phyloP scores from a whole-genome alignment of 129 eudicot genomes.

The Apium graveolens region DNA sequence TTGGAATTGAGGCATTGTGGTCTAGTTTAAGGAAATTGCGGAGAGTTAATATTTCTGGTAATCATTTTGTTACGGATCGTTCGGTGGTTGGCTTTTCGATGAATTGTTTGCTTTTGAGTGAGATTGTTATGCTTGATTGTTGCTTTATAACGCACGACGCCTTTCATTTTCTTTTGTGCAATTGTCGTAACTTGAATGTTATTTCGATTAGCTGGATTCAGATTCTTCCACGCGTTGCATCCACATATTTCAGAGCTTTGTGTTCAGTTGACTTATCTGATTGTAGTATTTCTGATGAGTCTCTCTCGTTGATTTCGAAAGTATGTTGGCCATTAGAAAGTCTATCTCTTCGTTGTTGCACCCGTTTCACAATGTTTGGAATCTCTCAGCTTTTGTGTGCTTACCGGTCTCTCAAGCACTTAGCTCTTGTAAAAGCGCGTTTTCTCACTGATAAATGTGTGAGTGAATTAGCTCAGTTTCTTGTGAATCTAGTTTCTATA shows the following conservation, averaged over 20 bases:
- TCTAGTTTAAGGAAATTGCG: slow-evolving; percentile 29
- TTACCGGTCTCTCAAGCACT: slow-evolving; percentile 31
- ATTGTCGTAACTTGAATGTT: slow-evolving; percentile 24
- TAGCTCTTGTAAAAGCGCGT: slow-evolving; percentile 24
- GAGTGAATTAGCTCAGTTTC: slow-evolving; percentile 26
- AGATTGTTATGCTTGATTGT: slow-evolving; percentile 27
- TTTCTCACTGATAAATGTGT: slow-evolving; percentile 25
- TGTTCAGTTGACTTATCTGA: slow-evolving; percentile 26
- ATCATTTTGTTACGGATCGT: slow-evolving; percentile 37
- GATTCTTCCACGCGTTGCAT: slow-evolving; percentile 6
- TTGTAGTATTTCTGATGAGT: slow-evolving; percentile 31
- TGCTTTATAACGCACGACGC: slow-evolving; percentile 30
- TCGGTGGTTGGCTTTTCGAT: slow-evolving; percentile 29
- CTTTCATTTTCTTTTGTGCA: slow-evolving; percentile 28
- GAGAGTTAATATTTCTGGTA: slow-evolving; percentile 35
- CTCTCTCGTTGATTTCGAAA: slow-evolving; percentile 26
- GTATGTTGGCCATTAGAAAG: slow-evolving; percentile 40
- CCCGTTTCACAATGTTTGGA: slow-evolving; percentile 30
- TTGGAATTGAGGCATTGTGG: slow-evolving; percentile 33
- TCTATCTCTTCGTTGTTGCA: slow-evolving; percentile 25
- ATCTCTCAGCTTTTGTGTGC: slow-evolving; percentile 26
- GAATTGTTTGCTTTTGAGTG: slow-evolving; percentile 33
- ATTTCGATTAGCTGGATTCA: slow-evolving; percentile 19
- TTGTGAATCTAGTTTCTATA: slow-evolving; percentile 24
- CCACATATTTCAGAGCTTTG: slow-evolving; percentile 24